Evolutionary conservation across 139 green algal genomes (phyloP), one percentile per base, ranked within the genome.

Genomic region (Parachlorella kessleri): DNA sequence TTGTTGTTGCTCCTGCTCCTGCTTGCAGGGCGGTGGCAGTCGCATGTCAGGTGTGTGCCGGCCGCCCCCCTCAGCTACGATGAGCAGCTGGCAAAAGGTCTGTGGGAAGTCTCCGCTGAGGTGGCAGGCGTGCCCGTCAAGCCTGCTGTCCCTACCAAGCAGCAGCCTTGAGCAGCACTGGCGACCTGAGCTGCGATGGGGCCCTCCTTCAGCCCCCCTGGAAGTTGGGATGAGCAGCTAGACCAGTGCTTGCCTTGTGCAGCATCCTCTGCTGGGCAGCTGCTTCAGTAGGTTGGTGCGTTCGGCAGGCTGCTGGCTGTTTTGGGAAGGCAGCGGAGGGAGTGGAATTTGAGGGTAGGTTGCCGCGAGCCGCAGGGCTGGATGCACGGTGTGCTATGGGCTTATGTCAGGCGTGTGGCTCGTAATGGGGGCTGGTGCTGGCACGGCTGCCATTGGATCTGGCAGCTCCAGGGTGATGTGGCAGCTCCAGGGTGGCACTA

Each of bases 41-140:
- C 37, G 36, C 65, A 30, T 18, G 91, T 83, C 24, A 78, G 75
- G 64, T 65, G 71, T 6, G 89, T 92, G 39, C 84, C 67, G 5
- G 82, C 85, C 24, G 82, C 83, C 21, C 88, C 79, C 2, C 77
- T 88, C 18, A 81, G 74, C 18, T 95, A 94, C 66, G 86, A 94
- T 66, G 66, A 73, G 38, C 70, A 83, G 69, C 38, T 94, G 33
- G 85, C 87, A 33, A 54, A 72, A 14, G 80, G 84, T 39, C 83
- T 95, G 72, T 96, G 91, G 91, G 83, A 92, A 21, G 77, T 76
- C 9, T 89, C 82, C 9, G 85, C 88, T 5, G 82, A 93, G 26
- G 55, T 77, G 4, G 83, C 81, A 14, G 71, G 77, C 41, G 53
- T 95, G 64, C 86, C 86, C 21, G 48, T 18, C 14, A 14, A 59